Percentiles rank a stretch among this genome's conserved stretches.
phyloP scores from a whole-genome alignment of 495 filamentous ascomycete species.

The Lophiotrema nucula region DNA sequence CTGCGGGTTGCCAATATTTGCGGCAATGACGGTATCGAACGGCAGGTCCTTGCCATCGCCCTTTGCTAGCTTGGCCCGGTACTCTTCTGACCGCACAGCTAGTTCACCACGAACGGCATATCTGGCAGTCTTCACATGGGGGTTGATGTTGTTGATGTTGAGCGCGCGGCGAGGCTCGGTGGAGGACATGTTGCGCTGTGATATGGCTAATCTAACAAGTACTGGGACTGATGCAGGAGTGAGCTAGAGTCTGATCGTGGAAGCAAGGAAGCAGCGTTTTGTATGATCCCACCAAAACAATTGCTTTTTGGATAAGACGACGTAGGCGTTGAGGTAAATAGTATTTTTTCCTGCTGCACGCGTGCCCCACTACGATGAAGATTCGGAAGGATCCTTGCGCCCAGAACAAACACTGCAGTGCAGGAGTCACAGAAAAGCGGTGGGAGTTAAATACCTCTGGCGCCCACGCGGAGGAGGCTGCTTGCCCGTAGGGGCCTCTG shows the following conservation, averaged over 20 bases:
- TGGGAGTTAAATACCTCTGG: constrained; percentile 27
- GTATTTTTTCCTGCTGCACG: constrained; percentile 24
- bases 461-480: constrained; percentile 23
- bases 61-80: constrained; percentile 66
- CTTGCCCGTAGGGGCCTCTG: neutral
- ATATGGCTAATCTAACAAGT: neutral
- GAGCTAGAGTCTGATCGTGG: constrained; percentile 6
- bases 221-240: neutral
- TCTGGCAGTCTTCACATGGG: constrained; percentile 74
- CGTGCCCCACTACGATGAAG: constrained; percentile 31
- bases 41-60: constrained; percentile 64
- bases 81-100: constrained; percentile 84
- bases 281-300: too few relatives aligned
- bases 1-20: constrained; percentile 98
- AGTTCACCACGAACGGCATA: constrained; percentile 97
- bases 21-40: constrained; percentile 86
- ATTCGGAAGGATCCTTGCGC: neutral
- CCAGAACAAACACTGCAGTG: neutral
- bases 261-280: neutral
- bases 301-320: too few relatives aligned
- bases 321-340: constrained; percentile 10
- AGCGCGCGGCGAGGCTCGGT: constrained; percentile 58
- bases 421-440: constrained; percentile 1
- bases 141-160: constrained; percentile 87
- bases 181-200: constrained; percentile 60